phyloP scores from a whole-genome alignment of 2,329 filamentous ascomycete genomes.

The Exophiala viscosa region DNA sequence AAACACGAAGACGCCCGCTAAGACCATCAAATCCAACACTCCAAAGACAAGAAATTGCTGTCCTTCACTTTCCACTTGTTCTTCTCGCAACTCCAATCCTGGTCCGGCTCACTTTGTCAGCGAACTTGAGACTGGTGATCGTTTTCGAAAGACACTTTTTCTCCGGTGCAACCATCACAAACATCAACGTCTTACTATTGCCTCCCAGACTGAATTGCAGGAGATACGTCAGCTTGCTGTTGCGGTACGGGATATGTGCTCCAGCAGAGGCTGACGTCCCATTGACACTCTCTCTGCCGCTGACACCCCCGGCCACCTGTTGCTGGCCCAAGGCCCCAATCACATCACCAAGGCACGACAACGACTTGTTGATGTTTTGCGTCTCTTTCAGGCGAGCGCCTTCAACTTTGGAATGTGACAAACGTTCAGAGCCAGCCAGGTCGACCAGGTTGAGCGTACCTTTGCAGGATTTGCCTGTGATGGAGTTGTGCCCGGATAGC shows the following conservation, averaged over 20 bases:
- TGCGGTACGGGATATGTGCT: slow-evolving; percentile 85
- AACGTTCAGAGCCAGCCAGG: slow-evolving; percentile 84
- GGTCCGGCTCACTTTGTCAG: slow-evolving; percentile 67
- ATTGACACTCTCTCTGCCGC: slow-evolving; percentile 13
- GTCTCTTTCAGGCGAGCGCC: slow-evolving; percentile 89
- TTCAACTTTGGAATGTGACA: slow-evolving; percentile 81
- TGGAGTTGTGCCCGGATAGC: slow-evolving; percentile 61
- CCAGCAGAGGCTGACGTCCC: slow-evolving; percentile 43
- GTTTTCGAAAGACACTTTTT: slow-evolving; percentile 90
- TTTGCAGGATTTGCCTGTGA: slow-evolving; percentile 79
- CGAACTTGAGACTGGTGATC: slow-evolving; percentile 90
- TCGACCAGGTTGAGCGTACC: slow-evolving; percentile 95
- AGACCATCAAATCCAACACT: background rate
- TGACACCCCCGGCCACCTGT: slow-evolving; percentile 9
- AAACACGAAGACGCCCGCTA: slow-evolving; percentile 2
- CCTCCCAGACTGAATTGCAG: slow-evolving; percentile 92
- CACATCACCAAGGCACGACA: slow-evolving; percentile 89
- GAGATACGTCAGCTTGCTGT: slow-evolving; percentile 94
- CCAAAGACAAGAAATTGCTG: background rate
- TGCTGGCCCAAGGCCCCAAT: slow-evolving; percentile 87
- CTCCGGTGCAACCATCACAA: slow-evolving; percentile 93
- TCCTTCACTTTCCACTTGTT: slow-evolving; percentile 8
- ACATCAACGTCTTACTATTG: slow-evolving; percentile 97
- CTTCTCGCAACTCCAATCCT: slow-evolving; percentile 27
- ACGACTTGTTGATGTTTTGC: slow-evolving; percentile 93